Conservation (phyloP, 2,329 filamentous ascomycete species). For the Hymenoscyphus fraxineus region DNA sequence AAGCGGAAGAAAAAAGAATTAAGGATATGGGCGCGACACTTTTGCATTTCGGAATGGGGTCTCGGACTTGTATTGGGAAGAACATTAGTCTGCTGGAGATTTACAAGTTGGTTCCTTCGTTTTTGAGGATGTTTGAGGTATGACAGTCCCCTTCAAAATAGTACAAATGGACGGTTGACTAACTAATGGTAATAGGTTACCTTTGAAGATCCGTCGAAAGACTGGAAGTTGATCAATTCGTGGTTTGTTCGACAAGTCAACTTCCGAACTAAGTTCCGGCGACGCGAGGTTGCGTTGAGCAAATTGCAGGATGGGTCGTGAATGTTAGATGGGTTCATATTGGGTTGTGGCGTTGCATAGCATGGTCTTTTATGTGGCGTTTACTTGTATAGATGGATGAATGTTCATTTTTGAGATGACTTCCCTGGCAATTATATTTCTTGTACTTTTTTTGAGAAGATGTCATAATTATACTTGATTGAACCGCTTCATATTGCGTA, state of each 20-base stretch:
- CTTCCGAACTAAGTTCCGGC: constrained; percentile 39
- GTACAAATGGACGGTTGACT: background rate
- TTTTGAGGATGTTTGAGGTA: constrained; percentile 63
- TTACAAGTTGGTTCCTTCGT: constrained; percentile 57
- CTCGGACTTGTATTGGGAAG: constrained; percentile 67
- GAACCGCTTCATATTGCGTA: too few species aligned
- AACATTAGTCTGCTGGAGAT: constrained; percentile 62
- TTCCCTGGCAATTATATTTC: too few species aligned
- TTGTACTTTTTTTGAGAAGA: too few species aligned
- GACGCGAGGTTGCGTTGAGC: background rate
- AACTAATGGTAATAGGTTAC: constrained; percentile 40
- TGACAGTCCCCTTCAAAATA: constrained; percentile 16
- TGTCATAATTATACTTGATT: too few species aligned
- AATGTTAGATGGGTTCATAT: background rate
- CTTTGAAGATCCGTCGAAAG: constrained; percentile 50
- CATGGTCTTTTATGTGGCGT: background rate
- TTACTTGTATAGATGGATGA: background rate
- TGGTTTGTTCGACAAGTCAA: constrained; percentile 62
- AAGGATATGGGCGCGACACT: constrained; percentile 66
- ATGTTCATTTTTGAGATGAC: background rate
- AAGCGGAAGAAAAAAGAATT: constrained; percentile 49
- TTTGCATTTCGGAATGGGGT: constrained; percentile 71
- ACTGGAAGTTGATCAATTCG: constrained; percentile 57
- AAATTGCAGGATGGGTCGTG: background rate
- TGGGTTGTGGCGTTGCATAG: background rate